Base-by-base conservation (phyloP, 768 basidiomycete genomes). In the Agrocybe chaxingu region DNA sequence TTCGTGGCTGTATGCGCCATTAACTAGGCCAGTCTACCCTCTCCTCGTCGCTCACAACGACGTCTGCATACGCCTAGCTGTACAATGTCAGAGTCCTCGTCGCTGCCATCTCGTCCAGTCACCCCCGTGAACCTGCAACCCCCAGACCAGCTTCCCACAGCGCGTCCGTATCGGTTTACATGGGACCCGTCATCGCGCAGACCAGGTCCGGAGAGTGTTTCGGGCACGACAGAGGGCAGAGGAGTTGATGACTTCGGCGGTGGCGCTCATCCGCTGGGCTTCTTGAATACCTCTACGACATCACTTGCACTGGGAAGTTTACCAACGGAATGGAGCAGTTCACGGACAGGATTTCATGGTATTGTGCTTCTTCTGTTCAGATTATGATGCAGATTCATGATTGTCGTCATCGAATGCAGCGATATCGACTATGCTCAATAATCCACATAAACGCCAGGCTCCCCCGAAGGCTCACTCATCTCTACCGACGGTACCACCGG, bases 401-500 rank as follows among this genome's bases (percentile, higher is more conserved):
- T 34, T 16, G 38, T 16, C 12, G 12, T 13, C 12, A 45, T 47
- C 31, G 35, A 37, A 35, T 47, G 10, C 65, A 97, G 95, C 93
- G 35, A 94, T 97, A 56, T 95, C 94, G 7, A 94, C 91, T 12
- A 90, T 97, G 24, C 79, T 97, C 45, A 94, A 94, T 60, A 93
- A 89, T 60, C 95, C 95, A 0, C 85, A 87, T 61, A 89, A 86
- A 68, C 79, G 76, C 33, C 85, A 88, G 42, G 86, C 88, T 6
- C 92, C 95, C 9, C 88, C 95, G 30, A 91, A 96, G 63, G 83
- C 92, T 0, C 90, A 95, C 57, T 89, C 92, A 1, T 68, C 84
- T 0, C 72, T 98, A 12, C 87, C 90, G 1, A 66, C 86, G 32
- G 82, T 84, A 2, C 78, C 79, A 2, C 81, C 85, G 6, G 85